Percentiles rank a stretch among this genome's conserved stretches.
Conservation (phyloP, 371 early-diverging fungal genomes). For the Mortierella sp. region DNA sequence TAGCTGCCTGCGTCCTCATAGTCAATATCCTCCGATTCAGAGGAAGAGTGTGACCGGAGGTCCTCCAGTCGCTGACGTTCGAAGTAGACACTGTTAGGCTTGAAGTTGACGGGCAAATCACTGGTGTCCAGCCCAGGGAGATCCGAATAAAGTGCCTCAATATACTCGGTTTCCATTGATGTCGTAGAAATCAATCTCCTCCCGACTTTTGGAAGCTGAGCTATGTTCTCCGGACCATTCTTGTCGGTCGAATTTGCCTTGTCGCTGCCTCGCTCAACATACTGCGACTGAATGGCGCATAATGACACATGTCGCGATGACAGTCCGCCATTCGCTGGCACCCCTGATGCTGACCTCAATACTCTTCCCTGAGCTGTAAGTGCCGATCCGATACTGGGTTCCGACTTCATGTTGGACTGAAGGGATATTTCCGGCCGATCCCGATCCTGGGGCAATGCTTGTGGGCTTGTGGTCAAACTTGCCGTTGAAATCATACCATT, state of each 20-base stretch:
- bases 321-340: too few relatives aligned
- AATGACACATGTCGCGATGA: too few relatives aligned
- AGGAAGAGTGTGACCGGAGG: constrained; percentile 8
- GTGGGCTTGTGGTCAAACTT: background rate
- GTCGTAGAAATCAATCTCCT: constrained; percentile 16
- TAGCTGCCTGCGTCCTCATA: constrained; percentile 30
- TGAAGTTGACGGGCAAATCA: background rate
- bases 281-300: background rate
- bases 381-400: too few relatives aligned
- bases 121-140: constrained; percentile 5
- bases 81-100: background rate
- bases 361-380: too few relatives aligned
- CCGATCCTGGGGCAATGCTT: background rate
- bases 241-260: background rate
- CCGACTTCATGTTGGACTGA: too few relatives aligned
- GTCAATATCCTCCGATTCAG: constrained; percentile 35
- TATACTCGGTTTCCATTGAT: constrained; percentile 52
- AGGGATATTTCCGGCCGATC: too few relatives aligned
- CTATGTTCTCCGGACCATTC: background rate
- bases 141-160: constrained; percentile 35
- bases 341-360: too few relatives aligned
- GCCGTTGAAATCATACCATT: background rate
- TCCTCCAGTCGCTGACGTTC: background rate
- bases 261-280: background rate
- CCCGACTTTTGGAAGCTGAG: background rate